Evolutionary conservation across 805 yeast genomes (phyloP), one percentile per base, ranked within the genome.

Genomic region (Candida endomychidarum): DNA sequence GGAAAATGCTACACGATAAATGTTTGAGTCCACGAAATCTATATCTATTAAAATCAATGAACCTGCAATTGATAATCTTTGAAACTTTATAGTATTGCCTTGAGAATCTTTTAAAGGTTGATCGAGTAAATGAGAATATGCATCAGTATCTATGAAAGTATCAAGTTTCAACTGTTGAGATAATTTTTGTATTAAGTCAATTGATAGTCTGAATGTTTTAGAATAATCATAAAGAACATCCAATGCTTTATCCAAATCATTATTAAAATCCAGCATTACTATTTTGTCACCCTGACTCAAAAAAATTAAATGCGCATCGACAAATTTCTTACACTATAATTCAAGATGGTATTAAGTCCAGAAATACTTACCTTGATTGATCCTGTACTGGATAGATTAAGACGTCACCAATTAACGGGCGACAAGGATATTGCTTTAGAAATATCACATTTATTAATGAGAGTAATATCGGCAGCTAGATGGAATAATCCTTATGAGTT

Each of bases 401-500:
- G 88, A 59, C 82, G 97, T 51, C 81, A 91, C 43, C 96, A 90
- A 59, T 74, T 89, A 32, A 63, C 74, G 4, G 96, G 95, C 2
- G 86, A 96, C 10, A 83, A 82, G 50, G 74, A 72, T 12, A 86
- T 88, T 32, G 97, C 98, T 0, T 69, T 87, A 25, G 93, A 86
- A 39, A 86, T 96, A 6, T 83, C 96, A 14, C 95, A 88, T 51
- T 67, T 91, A 37, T 63, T 93, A 46, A 83, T 87, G 78, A 77
- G 96, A 59, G 93, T 88, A 37, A 81, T 89, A 15, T 87, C 97
- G 0, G 85, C 85, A 9, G 86, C 93, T 1, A 73, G 96, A 57
- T 93, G 98, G 98, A 70, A 78, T 36, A 78, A 79, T 42, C 78
- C 87, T 8, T 81, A 78, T 43, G 88, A 86, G 45, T 70, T 91